Base-by-base conservation (phyloP, 1,284 basidiomycete genomes). In the Pisolithus thermaeus region DNA sequence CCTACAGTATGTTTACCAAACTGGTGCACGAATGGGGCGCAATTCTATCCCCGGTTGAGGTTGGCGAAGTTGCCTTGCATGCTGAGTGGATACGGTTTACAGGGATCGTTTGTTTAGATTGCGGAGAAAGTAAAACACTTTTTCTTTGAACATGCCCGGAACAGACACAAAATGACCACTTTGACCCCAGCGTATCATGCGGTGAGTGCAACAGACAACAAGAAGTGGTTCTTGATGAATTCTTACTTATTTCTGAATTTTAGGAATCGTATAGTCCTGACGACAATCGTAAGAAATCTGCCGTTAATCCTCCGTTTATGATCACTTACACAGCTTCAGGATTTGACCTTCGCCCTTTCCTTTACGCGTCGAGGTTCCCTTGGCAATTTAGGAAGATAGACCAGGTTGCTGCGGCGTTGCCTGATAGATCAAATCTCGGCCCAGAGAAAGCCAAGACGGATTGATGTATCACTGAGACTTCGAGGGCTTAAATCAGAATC, bases 81-180 rank as follows among this genome's bases (percentile, higher is more conserved):
- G 22, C n/a, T 14, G 20, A 25, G 14, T 14, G 28, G 27, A 18
- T 43, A 30, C 32, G 12, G 11, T 23, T 50, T 20, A 45, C 45
- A 38, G 16, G 25, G 7, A 35, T 35, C 12, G 16, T 12, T 16
- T 47, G 12, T 16, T 3, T 51, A 96, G 90, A 92, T 99, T 51
- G 96, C 96, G 7, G 88, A 92, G 58, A 99, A 98, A 74, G 96
- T 99, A 61, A 98, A 99, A 69, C 74, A 87, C 52, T 99, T 99
- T 77, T 99, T 93, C 78, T 97, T 95, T 63, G 92, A 96, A 67
- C 87, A 99, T 61, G 96, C 96, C 0, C 79, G 95, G 53, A 99
- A 99, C 69, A 74, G 97, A 49, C 96, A 99, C 72, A 99, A 99
- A 81, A 99, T 99, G 96, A 99, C 97, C 8, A 99, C 95, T 0